phyloP scores from a whole-genome alignment of 768 basidiomycete genomes.

The Tricholoma sp. region DNA sequence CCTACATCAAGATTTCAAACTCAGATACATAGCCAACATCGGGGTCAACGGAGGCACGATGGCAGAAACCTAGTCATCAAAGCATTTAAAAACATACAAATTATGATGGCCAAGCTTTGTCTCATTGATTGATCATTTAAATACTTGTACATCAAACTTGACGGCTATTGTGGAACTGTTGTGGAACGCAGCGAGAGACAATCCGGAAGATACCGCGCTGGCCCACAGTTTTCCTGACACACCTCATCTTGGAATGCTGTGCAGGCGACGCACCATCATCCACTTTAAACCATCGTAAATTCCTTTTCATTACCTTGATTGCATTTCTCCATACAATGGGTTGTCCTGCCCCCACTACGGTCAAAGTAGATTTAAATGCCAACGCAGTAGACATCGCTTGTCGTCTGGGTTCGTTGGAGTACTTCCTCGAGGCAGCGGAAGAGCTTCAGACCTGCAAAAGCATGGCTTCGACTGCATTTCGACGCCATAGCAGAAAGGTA shows the following conservation, averaged over 20 bases:
- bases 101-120: background rate
- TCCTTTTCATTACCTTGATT: constrained; percentile 8
- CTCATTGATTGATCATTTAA: background rate
- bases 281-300: constrained; percentile 7
- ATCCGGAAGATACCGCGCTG: constrained; percentile 29
- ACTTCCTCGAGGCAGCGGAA: constrained; percentile 26
- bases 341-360: constrained; percentile 3
- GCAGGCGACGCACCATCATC: constrained; percentile 8
- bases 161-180: background rate
- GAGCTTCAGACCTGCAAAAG: constrained; percentile 23
- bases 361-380: constrained; percentile 19
- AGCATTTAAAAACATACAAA: background rate
- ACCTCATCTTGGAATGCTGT: constrained; percentile 14
- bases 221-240: constrained; percentile 10
- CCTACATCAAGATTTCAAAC: constrained; percentile 24
- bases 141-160: constrained; percentile 2
- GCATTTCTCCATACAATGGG: constrained; percentile 8
- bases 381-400: constrained; percentile 24
- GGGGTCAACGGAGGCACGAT: constrained; percentile 1
- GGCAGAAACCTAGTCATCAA: constrained; percentile 9
- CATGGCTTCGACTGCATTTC: constrained; percentile 20
- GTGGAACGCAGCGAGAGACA: constrained; percentile 15
- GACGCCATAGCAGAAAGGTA: constrained; percentile 30
- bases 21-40: constrained; percentile 19
- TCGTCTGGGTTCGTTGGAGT: constrained; percentile 23